Evolutionary conservation across 2,329 filamentous ascomycete genomes (phyloP), one percentile per base, ranked within the genome.

Genomic region (Nectriaceae sp.): DNA sequence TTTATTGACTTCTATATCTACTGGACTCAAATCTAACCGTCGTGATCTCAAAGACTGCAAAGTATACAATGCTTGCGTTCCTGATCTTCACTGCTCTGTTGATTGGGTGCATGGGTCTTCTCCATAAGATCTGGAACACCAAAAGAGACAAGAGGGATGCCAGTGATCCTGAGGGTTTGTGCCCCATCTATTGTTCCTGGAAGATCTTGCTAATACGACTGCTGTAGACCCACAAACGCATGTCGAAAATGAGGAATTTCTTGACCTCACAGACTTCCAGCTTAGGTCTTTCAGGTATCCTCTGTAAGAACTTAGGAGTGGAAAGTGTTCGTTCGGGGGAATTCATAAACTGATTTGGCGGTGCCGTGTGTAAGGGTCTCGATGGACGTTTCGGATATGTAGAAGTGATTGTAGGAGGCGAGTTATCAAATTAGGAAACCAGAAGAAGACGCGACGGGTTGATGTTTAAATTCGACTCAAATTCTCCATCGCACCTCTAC

Each of bases 21-120:
- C 6, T 19, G 19, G 19, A 18, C 6, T 40, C 4, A 19, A 33
- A 16, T 13, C 26, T 40, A 21, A 46, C 43, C 13, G n/a, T 15
- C 21, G 15, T 15, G 4, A 29, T 29, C 6, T 22, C n/a, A 29
- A 13, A 49, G 46, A 49, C 18, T 26, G 46, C 46, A 18, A 49
- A 49, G 21, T 49, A 49, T 20, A 49, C 46, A 15, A 49, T 49
- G 46, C 37, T 49, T 1, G 46, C 46, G 16, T 49, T 49, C n/a
- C 19, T 49, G 5, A 16, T 49, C 22, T 40, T 49, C 4, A 24
- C 18, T 10, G 4, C 26, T 11, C 6, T 49, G 15, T 31, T 49
- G 8, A 4, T 49, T 4, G 46, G 21, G n/a, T 5, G 4, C 26
- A 44, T 49, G 20, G 46, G 46, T 15, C 22, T 41, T 35, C 5